Percentiles rank a stretch among this genome's conserved stretches.
Evolutionary conservation across 306 rosid genomes (phyloP).

Genomic region (Delonix regia): DNA sequence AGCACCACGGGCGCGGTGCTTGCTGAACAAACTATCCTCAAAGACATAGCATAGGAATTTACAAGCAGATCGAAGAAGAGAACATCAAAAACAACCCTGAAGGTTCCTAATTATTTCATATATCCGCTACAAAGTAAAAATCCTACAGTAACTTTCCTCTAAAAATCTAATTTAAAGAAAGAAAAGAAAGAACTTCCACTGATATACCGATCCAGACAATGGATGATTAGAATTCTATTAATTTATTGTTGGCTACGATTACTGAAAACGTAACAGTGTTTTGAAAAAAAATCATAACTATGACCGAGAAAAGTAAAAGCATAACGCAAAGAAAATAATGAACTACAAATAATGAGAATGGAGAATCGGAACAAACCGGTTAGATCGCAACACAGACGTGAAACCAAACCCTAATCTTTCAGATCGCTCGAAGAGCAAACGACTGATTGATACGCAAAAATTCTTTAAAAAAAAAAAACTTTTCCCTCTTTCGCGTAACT

Average conservation of each 20-base stretch:
- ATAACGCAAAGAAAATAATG: background rate
- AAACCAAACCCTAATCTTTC: conserved; percentile 33
- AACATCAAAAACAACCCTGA: background rate
- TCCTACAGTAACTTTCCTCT: background rate
- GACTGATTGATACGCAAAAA: conserved; percentile 31
- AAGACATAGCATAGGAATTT: background rate
- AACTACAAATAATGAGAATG: background rate
- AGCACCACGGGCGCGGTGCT: background rate
- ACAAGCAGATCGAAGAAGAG: conserved; percentile 24
- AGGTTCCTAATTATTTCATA: background rate
- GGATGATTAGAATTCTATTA: background rate
- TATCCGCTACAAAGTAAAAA: background rate
- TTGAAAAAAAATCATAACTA: background rate
- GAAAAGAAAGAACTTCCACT: background rate
- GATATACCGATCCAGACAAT: background rate
- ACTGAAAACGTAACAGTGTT: background rate
- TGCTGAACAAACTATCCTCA: background rate
- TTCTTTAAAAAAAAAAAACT: background rate
- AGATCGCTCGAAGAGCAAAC: conserved; percentile 37
- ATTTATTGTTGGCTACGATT: background rate
- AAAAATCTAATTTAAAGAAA: background rate
- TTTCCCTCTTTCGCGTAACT: background rate
- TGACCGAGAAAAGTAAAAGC: background rate
- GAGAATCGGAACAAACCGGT: conserved; percentile 45
- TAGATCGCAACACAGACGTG: conserved; percentile 30